These are phyloP conservation scores for Telopea speciosissima DNA, from an alignment of 177 flowering plant genomes.

Conservation along the genomic window DNA sequence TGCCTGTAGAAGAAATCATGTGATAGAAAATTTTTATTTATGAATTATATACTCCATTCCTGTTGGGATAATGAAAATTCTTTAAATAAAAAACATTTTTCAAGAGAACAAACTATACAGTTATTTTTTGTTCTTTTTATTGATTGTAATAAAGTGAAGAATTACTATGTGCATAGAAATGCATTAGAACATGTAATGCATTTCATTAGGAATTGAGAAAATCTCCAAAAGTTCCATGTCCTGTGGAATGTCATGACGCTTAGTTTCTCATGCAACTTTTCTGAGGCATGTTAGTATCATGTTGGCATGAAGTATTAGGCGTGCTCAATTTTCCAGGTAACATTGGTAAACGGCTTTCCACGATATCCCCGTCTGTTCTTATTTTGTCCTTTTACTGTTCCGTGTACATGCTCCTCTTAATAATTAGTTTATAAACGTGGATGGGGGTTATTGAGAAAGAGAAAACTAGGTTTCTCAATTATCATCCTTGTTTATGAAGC, in stretches of 20 bases:
- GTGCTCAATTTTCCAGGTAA: neutral
- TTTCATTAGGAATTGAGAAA: neutral
- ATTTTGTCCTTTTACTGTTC: neutral
- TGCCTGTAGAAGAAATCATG: too few species aligned
- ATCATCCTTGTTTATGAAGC: constrained; percentile 24
- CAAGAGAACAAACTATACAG: neutral
- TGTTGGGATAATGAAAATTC: neutral
- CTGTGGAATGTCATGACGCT: too few species aligned
- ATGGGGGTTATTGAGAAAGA: constrained; percentile 15
- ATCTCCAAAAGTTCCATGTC: too few species aligned
- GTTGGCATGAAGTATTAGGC: neutral
- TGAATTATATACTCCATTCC: neutral
- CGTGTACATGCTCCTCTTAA: constrained; percentile 9
- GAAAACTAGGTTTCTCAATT: constrained; percentile 9
- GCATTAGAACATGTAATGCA: neutral
- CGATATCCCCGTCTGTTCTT: neutral
- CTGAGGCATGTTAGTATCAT: neutral
- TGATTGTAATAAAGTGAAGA: neutral
- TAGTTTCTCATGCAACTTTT: neutral
- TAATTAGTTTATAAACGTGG: constrained; percentile 12
- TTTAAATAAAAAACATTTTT: too few species aligned
- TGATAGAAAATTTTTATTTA: too few species aligned
- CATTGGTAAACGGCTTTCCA: neutral
- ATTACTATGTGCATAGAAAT: neutral
- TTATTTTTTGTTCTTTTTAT: neutral